These are phyloP conservation scores for Lunasporangiospora selenospora DNA, from an alignment of 192 early-diverging fungal species.

Conservation along the genomic window DNA sequence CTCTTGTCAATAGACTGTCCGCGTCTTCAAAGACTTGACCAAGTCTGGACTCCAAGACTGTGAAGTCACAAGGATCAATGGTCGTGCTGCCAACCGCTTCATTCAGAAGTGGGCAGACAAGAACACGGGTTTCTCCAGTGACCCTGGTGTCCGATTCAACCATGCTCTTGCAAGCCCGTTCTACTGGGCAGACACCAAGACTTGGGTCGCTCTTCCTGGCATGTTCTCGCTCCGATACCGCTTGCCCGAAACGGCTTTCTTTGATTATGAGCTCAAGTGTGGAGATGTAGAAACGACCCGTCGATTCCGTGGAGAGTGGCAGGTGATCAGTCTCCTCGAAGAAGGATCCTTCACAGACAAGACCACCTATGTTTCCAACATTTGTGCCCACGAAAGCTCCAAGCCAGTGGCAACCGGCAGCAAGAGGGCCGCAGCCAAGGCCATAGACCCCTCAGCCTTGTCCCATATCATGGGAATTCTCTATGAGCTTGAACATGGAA, in stretches of 20 bases:
- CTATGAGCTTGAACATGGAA: no score
- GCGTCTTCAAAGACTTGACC: background rate
- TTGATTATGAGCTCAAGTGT: slow-evolving; percentile 14
- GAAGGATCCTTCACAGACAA: background rate
- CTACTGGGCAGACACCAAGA: background rate
- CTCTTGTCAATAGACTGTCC: slow-evolving; percentile 17
- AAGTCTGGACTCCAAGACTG: slow-evolving; percentile 17
- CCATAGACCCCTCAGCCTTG: no score
- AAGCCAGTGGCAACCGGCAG: background rate
- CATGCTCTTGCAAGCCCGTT: slow-evolving; percentile 9
- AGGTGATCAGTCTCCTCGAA: no score
- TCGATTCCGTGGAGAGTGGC: no score
- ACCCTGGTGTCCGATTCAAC: slow-evolving; percentile 38
- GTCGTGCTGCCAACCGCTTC: slow-evolving; percentile 3
- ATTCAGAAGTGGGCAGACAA: slow-evolving; percentile 9
- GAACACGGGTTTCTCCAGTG: slow-evolving; percentile 10
- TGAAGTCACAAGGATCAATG: slow-evolving; percentile 25
- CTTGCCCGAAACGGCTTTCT: background rate
- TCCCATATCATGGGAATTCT: no score
- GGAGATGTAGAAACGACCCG: no score
- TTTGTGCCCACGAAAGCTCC: background rate
- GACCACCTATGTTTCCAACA: background rate
- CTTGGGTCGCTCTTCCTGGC: background rate
- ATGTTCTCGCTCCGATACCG: background rate
- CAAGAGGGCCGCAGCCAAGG: no score